Percentiles rank a stretch among this genome's conserved stretches.
phyloP scores from a whole-genome alignment of 345 rosid species.

The Euphorbia pulcherrima region DNA sequence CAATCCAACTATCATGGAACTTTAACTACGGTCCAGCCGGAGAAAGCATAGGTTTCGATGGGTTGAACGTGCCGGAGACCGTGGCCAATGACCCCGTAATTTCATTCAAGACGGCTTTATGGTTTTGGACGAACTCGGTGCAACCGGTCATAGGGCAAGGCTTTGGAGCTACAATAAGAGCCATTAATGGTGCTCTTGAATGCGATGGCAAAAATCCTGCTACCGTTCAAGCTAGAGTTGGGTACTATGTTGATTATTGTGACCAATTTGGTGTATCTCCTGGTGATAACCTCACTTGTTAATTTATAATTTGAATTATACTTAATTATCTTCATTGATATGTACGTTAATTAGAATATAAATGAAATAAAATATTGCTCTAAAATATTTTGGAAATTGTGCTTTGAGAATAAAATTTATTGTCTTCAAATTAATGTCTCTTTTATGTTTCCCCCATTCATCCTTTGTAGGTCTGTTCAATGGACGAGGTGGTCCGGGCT shows the following conservation, averaged over 20 bases:
- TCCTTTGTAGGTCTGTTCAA: too few species aligned
- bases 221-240: constrained; percentile 34
- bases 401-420: too few species aligned
- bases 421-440: too few species aligned
- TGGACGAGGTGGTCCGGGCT: too few species aligned
- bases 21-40: constrained; percentile 48
- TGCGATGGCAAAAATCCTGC: constrained; percentile 33
- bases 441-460: too few species aligned
- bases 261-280: constrained; percentile 41
- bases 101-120: constrained; percentile 43
- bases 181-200: constrained; percentile 42
- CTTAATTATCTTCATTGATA: too few species aligned
- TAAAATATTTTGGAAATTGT: too few species aligned
- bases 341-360: too few species aligned
- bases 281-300: constrained; percentile 39
- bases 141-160: constrained; percentile 37
- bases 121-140: constrained; percentile 46
- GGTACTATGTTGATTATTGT: constrained; percentile 39
- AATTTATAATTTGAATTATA: too few species aligned
- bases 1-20: constrained; percentile 54
- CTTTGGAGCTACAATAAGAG: constrained; percentile 48
- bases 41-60: constrained; percentile 31
- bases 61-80: constrained; percentile 37
- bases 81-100: constrained; percentile 37
- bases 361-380: too few species aligned